These are phyloP conservation scores for Malassezia arunalokei DNA, from an alignment of 1,284 basidiomycete genomes.

Conservation along the genomic window DNA sequence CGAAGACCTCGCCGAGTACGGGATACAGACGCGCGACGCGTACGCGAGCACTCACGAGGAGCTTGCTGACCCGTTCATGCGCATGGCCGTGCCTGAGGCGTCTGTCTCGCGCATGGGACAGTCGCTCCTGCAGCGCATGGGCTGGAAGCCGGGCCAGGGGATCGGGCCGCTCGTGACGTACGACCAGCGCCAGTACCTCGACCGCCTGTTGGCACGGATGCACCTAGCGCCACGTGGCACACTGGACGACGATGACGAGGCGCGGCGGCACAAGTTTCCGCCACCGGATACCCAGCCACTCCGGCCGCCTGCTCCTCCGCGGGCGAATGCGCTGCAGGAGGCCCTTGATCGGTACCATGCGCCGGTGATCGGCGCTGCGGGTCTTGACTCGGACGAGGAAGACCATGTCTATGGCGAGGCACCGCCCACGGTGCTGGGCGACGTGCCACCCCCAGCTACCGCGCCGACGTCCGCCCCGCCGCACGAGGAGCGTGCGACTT, in stretches of 20 bases:
- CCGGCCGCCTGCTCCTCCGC: slow-evolving; percentile 55
- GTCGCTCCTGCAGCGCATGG: slow-evolving; percentile 77
- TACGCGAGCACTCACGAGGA: slow-evolving; percentile 33
- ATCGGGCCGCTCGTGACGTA: slow-evolving; percentile 79
- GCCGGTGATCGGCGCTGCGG: slow-evolving; percentile 60
- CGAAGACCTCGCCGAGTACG: slow-evolving; percentile 72
- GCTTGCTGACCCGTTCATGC: slow-evolving; percentile 11
- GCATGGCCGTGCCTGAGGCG: background rate
- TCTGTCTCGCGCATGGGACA: slow-evolving; percentile 14
- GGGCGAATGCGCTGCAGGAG: slow-evolving; percentile 55
- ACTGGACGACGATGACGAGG: slow-evolving; percentile 48
- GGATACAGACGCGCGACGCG: slow-evolving; percentile 44
- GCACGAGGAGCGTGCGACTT: slow-evolving; percentile 45
- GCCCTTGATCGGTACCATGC: slow-evolving; percentile 42
- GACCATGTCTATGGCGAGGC: slow-evolving; percentile 25
- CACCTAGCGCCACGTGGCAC: background rate
- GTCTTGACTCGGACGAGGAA: slow-evolving; percentile 55
- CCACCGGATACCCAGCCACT: slow-evolving; percentile 64
- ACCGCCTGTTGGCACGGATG: slow-evolving; percentile 7
- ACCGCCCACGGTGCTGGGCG: background rate
- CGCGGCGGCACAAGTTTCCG: slow-evolving; percentile 70
- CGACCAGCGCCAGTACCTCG: slow-evolving; percentile 55
- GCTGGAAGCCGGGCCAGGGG: slow-evolving; percentile 83
- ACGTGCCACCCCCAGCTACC: background rate
- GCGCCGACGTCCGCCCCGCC: background rate